Evolutionary conservation across 805 yeast species (phyloP).

Genomic region (Wickerhamomyces bisporus): DNA sequence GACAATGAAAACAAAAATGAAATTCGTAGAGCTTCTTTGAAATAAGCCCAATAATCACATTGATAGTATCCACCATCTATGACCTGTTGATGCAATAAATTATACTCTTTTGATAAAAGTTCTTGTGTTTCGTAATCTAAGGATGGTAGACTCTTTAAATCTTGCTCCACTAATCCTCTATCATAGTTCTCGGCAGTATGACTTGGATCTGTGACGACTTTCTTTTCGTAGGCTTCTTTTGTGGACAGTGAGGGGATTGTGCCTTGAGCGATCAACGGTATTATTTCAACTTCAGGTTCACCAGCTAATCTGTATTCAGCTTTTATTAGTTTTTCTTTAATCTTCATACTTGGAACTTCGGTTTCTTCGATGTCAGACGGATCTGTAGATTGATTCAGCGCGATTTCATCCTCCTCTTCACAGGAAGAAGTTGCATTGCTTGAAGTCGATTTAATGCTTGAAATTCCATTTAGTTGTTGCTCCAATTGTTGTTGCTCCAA

Average conservation of each 20-base stretch:
- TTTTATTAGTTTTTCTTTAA: neutral
- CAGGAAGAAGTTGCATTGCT: neutral
- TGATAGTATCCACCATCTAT: slow-evolving; percentile 58
- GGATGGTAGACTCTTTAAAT: slow-evolving; percentile 52
- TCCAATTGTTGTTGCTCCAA: slow-evolving; percentile 23
- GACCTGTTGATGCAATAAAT: slow-evolving; percentile 51
- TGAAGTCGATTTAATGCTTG: neutral
- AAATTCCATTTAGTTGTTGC: neutral
- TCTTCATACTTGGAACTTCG: slow-evolving; percentile 2
- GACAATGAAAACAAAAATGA: slow-evolving; percentile 45
- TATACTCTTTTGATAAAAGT: slow-evolving; percentile 49
- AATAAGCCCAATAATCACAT: slow-evolving; percentile 70
- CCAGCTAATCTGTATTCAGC: slow-evolving; percentile 35
- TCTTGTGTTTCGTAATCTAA: slow-evolving; percentile 67
- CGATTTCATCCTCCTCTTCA: slow-evolving; percentile 1
- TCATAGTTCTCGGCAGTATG: slow-evolving; percentile 53
- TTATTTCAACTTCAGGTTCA: slow-evolving; percentile 35
- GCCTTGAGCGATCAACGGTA: slow-evolving; percentile 50
- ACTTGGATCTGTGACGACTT: slow-evolving; percentile 50
- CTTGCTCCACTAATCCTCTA: slow-evolving; percentile 47
- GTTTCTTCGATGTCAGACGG: slow-evolving; percentile 16
- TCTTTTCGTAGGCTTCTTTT: slow-evolving; percentile 22
- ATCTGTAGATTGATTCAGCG: slow-evolving; percentile 9
- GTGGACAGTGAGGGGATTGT: slow-evolving; percentile 35
- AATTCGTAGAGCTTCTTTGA: slow-evolving; percentile 63